Percentiles rank a stretch among this genome's conserved stretches.
phyloP scores from a whole-genome alignment of 352 stramenopile genomes.

The Phytophthora citricola region DNA sequence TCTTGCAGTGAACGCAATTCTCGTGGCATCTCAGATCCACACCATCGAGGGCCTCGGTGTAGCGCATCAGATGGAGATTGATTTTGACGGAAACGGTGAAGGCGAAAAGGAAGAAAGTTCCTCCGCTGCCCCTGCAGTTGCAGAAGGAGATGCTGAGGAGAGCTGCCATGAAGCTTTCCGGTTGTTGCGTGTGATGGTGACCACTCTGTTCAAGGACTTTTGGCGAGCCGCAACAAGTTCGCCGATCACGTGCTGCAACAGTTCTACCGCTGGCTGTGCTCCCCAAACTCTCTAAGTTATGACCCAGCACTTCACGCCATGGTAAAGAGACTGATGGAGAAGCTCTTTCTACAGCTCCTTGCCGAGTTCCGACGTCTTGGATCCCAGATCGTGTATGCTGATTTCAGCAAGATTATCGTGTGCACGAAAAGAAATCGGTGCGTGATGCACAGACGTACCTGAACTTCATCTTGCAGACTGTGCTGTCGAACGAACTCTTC shows the following conservation, averaged over 20 bases:
- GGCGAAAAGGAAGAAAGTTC: conserved; percentile 19
- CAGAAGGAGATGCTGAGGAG: conserved; percentile 82
- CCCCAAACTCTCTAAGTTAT: conserved; percentile 91
- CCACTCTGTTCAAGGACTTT: conserved; percentile 95
- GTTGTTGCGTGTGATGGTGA: conserved; percentile 92
- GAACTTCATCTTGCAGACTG: conserved; percentile 95
- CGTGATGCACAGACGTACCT: conserved; percentile 93
- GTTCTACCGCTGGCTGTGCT: conserved; percentile 96
- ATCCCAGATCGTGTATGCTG: conserved; percentile 93
- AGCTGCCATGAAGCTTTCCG: conserved; percentile 93
- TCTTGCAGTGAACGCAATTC: conserved; percentile 77
- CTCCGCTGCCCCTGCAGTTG: conserved; percentile 23
- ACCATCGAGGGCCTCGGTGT: conserved; percentile 74
- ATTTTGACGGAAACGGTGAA: conserved; percentile 57
- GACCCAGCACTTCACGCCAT: conserved; percentile 95
- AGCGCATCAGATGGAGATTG: conserved; percentile 66
- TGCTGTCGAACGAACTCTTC: conserved; percentile 87
- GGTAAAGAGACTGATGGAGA: conserved; percentile 96
- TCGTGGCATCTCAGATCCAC: conserved; percentile 75
- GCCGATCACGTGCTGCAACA: conserved; percentile 97
- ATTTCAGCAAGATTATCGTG: conserved; percentile 78
- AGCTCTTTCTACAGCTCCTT: conserved; percentile 93
- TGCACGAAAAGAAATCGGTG: conserved; percentile 79
- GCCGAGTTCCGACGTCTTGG: conserved; percentile 95
- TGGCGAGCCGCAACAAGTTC: conserved; percentile 89